A percentile compares a stretch with the other conserved stretches of the same genome.
Evolutionary conservation across 306 rosid species (phyloP).

Genomic region (Sphenostylis stenocarpa): DNA sequence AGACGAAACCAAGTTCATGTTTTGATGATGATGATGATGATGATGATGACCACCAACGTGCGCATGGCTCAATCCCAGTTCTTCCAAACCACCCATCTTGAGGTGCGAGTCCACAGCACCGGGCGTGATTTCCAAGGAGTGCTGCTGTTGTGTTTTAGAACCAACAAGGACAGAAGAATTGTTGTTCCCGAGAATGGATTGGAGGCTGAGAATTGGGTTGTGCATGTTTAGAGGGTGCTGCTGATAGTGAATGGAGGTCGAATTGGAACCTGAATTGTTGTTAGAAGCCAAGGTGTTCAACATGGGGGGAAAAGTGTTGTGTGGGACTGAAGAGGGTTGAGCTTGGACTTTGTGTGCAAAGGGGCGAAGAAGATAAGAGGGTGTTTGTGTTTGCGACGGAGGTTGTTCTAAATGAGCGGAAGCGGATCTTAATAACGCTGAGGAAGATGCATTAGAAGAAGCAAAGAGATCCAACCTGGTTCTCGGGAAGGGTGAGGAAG

Average conservation of each 20-base stretch:
- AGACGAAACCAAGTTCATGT: constrained; percentile 30
- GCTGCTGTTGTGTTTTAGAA: constrained; percentile 39
- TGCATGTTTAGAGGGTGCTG: constrained; percentile 38
- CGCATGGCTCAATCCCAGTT: constrained; percentile 52
- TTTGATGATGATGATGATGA: constrained; percentile 3
- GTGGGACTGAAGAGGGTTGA: constrained; percentile 13
- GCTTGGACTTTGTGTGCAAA: constrained; percentile 62
- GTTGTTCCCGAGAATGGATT: constrained; percentile 35
- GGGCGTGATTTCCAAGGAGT: constrained; percentile 40
- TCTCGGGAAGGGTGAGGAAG: constrained; percentile 65
- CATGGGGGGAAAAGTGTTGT: constrained; percentile 12
- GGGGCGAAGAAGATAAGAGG: constrained; percentile 72
- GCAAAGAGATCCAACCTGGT: constrained; percentile 72
- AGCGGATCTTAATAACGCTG: constrained; percentile 32
- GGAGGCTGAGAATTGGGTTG: constrained; percentile 57
- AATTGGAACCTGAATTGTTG: not conserved
- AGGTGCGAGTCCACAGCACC: constrained; percentile 17
- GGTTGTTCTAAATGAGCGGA: constrained; percentile 47
- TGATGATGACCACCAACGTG: constrained; percentile 43
- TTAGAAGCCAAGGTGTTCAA: constrained; percentile 37
- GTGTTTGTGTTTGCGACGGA: constrained; percentile 26
- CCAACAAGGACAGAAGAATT: not conserved
- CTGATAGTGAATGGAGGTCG: constrained; percentile 23
- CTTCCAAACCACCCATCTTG: constrained; percentile 51
- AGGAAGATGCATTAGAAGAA: constrained; percentile 36